Percentiles rank a stretch among this genome's conserved stretches.
Conservation (phyloP, 768 basidiomycete species). For the Strobilomyces echinocephalus region DNA sequence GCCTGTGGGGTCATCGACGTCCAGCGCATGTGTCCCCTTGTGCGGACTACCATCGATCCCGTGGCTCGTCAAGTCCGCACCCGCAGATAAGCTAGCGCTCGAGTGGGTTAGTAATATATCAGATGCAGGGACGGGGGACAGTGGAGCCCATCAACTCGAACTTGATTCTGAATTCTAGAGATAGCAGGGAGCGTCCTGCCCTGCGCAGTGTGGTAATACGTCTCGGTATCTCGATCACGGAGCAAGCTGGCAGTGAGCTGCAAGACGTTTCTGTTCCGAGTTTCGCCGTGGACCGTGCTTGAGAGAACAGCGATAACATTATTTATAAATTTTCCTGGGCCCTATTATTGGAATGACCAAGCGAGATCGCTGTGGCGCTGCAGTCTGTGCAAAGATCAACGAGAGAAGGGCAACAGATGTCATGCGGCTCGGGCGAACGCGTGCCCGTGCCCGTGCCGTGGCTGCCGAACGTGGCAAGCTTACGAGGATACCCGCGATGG, state of each 20-base stretch:
- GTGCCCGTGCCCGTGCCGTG: too few species aligned
- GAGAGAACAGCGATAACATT: not conserved
- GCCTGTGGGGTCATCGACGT: constrained; percentile 7
- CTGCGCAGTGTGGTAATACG: not conserved
- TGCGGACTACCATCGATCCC: constrained; percentile 12
- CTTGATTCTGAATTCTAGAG: not conserved
- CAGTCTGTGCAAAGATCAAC: constrained; percentile 12
- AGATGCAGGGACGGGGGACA: constrained; percentile 4
- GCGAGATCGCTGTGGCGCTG: constrained; percentile 15
- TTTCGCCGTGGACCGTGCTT: constrained; percentile 13
- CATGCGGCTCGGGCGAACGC: not conserved
- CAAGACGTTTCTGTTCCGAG: constrained; percentile 5
- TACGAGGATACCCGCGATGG: constrained; percentile 9
- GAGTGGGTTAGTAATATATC: not conserved
- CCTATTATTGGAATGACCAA: constrained; percentile 10
- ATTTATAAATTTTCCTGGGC: not conserved
- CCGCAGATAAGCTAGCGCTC: constrained; percentile 2
- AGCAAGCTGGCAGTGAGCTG: not conserved
- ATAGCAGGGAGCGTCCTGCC: constrained; percentile 3
- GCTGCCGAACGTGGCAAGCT: constrained; percentile 11
- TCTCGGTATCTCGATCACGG: constrained; percentile 2
- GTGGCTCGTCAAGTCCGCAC: not conserved
- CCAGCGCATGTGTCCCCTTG: not conserved
- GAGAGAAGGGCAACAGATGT: constrained; percentile 4
- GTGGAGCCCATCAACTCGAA: not conserved